These are phyloP conservation scores for Curvularia spicifera DNA, from an alignment of 2,329 filamentous ascomycete species.

Conservation along the genomic window DNA sequence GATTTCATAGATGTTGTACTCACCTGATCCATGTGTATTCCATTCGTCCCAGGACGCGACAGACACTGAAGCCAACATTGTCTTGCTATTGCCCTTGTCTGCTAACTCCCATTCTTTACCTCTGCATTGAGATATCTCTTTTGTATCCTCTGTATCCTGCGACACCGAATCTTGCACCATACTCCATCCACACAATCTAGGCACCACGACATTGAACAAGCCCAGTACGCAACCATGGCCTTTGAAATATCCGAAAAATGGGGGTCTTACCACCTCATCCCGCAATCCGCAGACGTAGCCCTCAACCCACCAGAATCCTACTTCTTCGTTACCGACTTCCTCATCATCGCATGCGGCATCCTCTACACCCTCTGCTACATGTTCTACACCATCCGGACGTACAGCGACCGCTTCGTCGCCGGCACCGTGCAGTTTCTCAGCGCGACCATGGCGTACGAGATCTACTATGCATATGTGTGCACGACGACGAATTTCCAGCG, in stretches of 20 bases:
- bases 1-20: slow-evolving; percentile 3
- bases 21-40: background rate
- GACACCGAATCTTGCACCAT: background rate
- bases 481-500: slow-evolving; percentile 46
- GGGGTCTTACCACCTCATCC: slow-evolving; percentile 58
- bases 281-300: slow-evolving; percentile 57
- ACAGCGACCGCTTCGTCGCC: slow-evolving; percentile 44
- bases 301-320: slow-evolving; percentile 50
- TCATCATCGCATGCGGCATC: slow-evolving; percentile 51
- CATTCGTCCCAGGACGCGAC: background rate
- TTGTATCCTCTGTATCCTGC: background rate
- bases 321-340: slow-evolving; percentile 51
- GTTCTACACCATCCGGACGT: slow-evolving; percentile 50
- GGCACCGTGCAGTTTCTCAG: slow-evolving; percentile 42
- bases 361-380: slow-evolving; percentile 52
- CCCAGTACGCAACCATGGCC: slow-evolving; percentile 24
- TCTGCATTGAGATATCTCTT: background rate
- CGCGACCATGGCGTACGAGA: slow-evolving; percentile 49
- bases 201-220: background rate
- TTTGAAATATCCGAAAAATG: slow-evolving; percentile 40
- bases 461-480: slow-evolving; percentile 50
- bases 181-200: background rate
- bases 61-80: background rate
- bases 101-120: background rate
- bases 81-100: background rate